Evolutionary conservation across 306 rosid genomes (phyloP), one percentile per base, ranked within the genome.

Genomic region (Astragalus glycyphyllos): DNA sequence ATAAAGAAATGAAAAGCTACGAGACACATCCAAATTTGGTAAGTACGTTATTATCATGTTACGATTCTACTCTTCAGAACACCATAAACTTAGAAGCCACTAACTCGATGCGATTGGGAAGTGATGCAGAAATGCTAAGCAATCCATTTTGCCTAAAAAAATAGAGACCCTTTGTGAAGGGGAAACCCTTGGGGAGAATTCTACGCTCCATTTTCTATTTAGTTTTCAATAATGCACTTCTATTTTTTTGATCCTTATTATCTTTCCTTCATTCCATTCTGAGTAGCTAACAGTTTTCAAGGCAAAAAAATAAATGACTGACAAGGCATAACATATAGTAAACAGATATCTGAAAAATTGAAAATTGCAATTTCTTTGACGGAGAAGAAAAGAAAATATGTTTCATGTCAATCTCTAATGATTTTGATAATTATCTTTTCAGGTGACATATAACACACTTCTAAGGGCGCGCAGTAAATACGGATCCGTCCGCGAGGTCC

Each of bases 381-480:
- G 38, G 65, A 47, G 56, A 40, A 57, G 48, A 48, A 75, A 42
- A 38, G 13, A 62, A 75, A 54, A 69, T 5, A 65, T 66, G 65
- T 73, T 66, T 79, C 55, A 47, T 67, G 66, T 69, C 42, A 68
- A 68, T 71, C 41, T 38, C 13, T 60, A 12, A 70, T 11, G 6
- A 48, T 71, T 13, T 68, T 69, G 65, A 65, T 59, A 45, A 69
- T 51, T 69, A 53, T 41, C 65, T 73, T 81, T 60, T 17, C 86
- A 93, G 98, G 96, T 88, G 70, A 93, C 98, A 31, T 93, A 93
- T 75, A 84, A 82, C 68, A 94, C 98, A 49, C 90, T 94, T 76
- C 58, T 90, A 72, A 84, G 82, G 84, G 95, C 97, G 15, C 90
- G 96, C 26, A 83, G 70, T 68, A 87, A 82, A 71, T 94, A 90